Percentiles rank a stretch among this genome's conserved stretches.
phyloP scores from a whole-genome alignment of 306 rosid genomes.

The Astragalus glycyphyllos region DNA sequence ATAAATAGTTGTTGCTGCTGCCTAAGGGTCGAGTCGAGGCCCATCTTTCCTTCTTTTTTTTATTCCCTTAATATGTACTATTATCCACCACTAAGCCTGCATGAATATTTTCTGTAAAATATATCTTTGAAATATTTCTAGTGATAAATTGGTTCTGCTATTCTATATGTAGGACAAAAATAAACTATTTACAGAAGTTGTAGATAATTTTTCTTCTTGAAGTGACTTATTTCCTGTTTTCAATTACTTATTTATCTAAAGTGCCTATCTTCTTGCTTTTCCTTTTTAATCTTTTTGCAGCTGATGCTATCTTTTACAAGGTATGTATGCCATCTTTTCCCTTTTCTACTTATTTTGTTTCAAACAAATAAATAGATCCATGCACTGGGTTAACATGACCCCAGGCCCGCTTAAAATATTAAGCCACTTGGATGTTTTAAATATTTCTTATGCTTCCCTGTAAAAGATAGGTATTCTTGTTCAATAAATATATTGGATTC shows the following conservation, averaged over 20 bases:
- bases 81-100: conserved; percentile 33
- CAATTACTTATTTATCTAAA: conserved; percentile 45
- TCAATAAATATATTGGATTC: conserved; percentile 20
- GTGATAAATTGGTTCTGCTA: conserved; percentile 30
- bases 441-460: conserved; percentile 26
- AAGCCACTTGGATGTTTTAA: conserved; percentile 4
- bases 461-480: conserved; percentile 29
- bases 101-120: conserved; percentile 8
- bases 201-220: conserved; percentile 28
- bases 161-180: conserved; percentile 23
- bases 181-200: conserved; percentile 10
- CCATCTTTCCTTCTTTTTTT: background rate
- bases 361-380: conserved; percentile 10
- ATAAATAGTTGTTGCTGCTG: conserved; percentile 24
- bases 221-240: conserved; percentile 15
- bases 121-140: conserved; percentile 16
- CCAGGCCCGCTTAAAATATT: conserved; percentile 13
- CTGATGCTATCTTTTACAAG: conserved; percentile 73
- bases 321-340: conserved; percentile 47
- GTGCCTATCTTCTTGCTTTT: conserved; percentile 21
- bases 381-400: conserved; percentile 14
- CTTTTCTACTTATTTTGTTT: conserved; percentile 9
- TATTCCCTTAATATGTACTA: conserved; percentile 1
- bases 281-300: conserved; percentile 58
- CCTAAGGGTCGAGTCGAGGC: background rate